Conservation (phyloP, 805 yeast species). For the Ogataea trehalophila region DNA sequence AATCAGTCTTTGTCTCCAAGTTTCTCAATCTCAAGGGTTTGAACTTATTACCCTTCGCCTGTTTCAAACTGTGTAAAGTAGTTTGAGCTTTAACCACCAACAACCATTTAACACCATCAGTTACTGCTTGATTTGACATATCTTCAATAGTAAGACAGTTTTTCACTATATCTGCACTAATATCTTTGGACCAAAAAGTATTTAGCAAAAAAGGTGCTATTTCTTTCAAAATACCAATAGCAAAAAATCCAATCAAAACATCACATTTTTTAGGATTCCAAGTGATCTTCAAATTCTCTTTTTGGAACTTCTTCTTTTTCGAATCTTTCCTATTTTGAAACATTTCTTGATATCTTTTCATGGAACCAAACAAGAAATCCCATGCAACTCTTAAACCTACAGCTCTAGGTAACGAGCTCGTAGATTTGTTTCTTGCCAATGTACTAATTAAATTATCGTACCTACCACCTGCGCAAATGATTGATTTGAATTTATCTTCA, state of each 20-base stretch:
- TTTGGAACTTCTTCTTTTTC: constrained; percentile 30
- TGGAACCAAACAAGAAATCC: constrained; percentile 53
- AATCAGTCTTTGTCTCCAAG: constrained; percentile 53
- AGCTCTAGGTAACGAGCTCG: constrained; percentile 43
- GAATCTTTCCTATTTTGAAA: constrained; percentile 20
- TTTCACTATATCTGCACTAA: constrained; percentile 67
- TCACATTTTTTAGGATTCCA: constrained; percentile 70
- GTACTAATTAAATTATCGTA: constrained; percentile 71
- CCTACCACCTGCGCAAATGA: constrained; percentile 91
- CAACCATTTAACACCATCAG: constrained; percentile 72
- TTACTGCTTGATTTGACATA: constrained; percentile 53
- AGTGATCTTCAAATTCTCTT: constrained; percentile 21
- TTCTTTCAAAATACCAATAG: constrained; percentile 49
- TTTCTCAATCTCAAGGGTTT: constrained; percentile 76
- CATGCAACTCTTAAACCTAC: constrained; percentile 87
- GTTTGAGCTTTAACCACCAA: constrained; percentile 70
- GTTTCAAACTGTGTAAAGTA: constrained; percentile 17
- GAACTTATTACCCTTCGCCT: constrained; percentile 43
- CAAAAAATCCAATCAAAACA: constrained; percentile 70
- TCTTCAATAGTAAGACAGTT: constrained; percentile 54
- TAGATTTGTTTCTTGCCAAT: constrained; percentile 47
- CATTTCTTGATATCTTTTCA: constrained; percentile 42
- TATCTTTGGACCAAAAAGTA: constrained; percentile 69
- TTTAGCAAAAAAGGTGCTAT: constrained; percentile 61
- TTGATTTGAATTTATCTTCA: constrained; percentile 47